phyloP scores from a whole-genome alignment of 108 stramenopile genomes.

The Pseudonitzschia multiseries region DNA sequence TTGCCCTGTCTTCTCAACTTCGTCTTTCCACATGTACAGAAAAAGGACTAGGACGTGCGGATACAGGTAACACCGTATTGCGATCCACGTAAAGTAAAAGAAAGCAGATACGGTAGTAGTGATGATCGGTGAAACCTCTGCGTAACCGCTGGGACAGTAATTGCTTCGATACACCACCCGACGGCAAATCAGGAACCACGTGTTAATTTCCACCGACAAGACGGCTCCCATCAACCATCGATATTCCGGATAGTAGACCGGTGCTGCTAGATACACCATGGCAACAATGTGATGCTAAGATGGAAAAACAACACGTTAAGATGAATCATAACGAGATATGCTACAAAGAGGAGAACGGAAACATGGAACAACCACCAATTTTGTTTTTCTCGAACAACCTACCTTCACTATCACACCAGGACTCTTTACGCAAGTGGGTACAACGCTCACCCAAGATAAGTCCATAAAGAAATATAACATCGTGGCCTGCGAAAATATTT shows the following conservation, averaged over 20 bases:
- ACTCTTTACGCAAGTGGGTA: conserved; percentile 66
- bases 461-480: conserved; percentile 71
- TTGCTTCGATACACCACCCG: conserved; percentile 67
- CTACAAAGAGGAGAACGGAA: too few relatives aligned
- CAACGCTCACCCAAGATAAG: conserved; percentile 56
- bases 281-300: conserved; percentile 83
- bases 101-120: conserved; percentile 62
- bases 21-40: conserved; percentile 17
- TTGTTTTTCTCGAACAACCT: neutral
- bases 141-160: conserved; percentile 54
- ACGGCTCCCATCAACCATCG: conserved; percentile 85
- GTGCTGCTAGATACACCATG: conserved; percentile 66
- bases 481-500: conserved; percentile 31
- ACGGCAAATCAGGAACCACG: conserved; percentile 87
- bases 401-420: conserved; percentile 53
- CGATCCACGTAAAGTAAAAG: conserved; percentile 76
- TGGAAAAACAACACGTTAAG: conserved; percentile 50
- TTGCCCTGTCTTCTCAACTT: conserved; percentile 18
- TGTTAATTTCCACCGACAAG: conserved; percentile 83
- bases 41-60: conserved; percentile 24
- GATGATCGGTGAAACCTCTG: conserved; percentile 49
- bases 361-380: too few relatives aligned
- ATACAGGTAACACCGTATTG: conserved; percentile 66
- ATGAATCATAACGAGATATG: conserved; percentile 46
- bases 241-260: conserved; percentile 42